Percentiles rank a stretch among this genome's conserved stretches.
Evolutionary conservation across 176 grass and related monocot genomes (phyloP).

Genomic region (Luzula sylvatica): DNA sequence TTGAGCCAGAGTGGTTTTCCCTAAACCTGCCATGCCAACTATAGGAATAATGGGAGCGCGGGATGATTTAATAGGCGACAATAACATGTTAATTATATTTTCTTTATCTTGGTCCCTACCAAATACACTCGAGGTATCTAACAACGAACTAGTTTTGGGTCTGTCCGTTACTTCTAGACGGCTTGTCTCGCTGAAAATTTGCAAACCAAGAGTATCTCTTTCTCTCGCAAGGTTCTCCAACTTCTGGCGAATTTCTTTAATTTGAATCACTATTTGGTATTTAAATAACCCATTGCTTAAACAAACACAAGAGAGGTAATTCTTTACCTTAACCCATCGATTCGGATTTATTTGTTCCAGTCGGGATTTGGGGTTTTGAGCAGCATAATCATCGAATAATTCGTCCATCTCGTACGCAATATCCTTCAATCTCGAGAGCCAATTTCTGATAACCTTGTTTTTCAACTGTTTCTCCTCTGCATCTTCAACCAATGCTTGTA

Average conservation of each 20-base stretch:
- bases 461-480: slow-evolving; percentile 49
- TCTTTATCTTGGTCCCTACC: slow-evolving; percentile 72
- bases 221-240: slow-evolving; percentile 52
- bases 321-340: slow-evolving; percentile 42
- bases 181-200: slow-evolving; percentile 15
- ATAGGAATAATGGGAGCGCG: slow-evolving; percentile 41
- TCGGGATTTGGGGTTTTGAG: slow-evolving; percentile 31
- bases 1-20: slow-evolving; percentile 67
- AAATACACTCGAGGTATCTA: slow-evolving; percentile 41
- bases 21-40: slow-evolving; percentile 71
- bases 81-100: slow-evolving; percentile 31
- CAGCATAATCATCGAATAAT: slow-evolving; percentile 42
- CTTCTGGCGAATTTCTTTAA: slow-evolving; percentile 30
- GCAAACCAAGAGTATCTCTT: slow-evolving; percentile 33
- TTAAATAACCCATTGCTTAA: slow-evolving; percentile 32
- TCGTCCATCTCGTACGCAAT: slow-evolving; percentile 60
- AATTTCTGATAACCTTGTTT: slow-evolving; percentile 33
- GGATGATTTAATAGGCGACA: slow-evolving; percentile 13
- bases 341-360: slow-evolving; percentile 14
- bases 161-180: slow-evolving; percentile 32
- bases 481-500: slow-evolving; percentile 65
- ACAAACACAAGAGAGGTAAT: slow-evolving; percentile 25
- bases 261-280: slow-evolving; percentile 31
- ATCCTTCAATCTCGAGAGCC: slow-evolving; percentile 60
- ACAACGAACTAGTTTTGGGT: slow-evolving; percentile 47